A percentile compares a stretch with the other conserved stretches of the same genome.
Evolutionary conservation across 345 rosid species (phyloP).

Genomic region (Triadica sebifera): DNA sequence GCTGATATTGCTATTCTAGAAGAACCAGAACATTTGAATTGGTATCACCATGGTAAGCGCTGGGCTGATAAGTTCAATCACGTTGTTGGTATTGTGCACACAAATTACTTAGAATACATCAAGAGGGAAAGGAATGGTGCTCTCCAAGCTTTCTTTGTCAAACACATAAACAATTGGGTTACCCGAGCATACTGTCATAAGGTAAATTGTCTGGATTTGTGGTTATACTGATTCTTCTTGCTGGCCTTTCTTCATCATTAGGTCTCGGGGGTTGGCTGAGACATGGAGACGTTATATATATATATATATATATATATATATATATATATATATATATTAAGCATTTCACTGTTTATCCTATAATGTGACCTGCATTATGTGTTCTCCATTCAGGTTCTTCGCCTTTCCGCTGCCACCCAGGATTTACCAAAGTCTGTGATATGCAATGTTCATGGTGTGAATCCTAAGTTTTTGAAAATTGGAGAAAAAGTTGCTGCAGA

Average conservation of each 20-base stretch:
- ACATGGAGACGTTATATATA: too few species aligned
- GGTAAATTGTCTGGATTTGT: slow-evolving; percentile 39
- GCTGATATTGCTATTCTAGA: slow-evolving; percentile 93
- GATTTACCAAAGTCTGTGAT: slow-evolving; percentile 82
- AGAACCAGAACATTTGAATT: slow-evolving; percentile 96
- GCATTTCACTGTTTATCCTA: too few species aligned
- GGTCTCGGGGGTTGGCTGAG: neutral
- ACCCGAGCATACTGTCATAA: slow-evolving; percentile 87
- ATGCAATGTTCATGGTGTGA: slow-evolving; percentile 98
- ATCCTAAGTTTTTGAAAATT: slow-evolving; percentile 86
- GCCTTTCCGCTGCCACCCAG: slow-evolving; percentile 96
- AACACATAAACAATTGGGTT: slow-evolving; percentile 91
- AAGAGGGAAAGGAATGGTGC: slow-evolving; percentile 97
- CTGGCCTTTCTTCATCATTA: neutral
- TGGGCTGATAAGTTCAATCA: slow-evolving; percentile 97
- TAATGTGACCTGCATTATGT: neutral
- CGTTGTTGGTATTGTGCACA: slow-evolving; percentile 95
- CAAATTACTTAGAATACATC: slow-evolving; percentile 96
- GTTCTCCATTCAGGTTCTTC: slow-evolving; percentile 63
- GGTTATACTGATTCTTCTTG: neutral
- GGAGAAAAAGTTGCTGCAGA: slow-evolving; percentile 84
- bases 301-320: too few species aligned
- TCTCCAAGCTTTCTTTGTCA: slow-evolving; percentile 87
- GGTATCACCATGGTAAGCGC: slow-evolving; percentile 96
- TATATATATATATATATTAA: too few species aligned